Evolutionary conservation across 2,329 filamentous ascomycete species (phyloP).

Genomic region (Apiospora arundinis): DNA sequence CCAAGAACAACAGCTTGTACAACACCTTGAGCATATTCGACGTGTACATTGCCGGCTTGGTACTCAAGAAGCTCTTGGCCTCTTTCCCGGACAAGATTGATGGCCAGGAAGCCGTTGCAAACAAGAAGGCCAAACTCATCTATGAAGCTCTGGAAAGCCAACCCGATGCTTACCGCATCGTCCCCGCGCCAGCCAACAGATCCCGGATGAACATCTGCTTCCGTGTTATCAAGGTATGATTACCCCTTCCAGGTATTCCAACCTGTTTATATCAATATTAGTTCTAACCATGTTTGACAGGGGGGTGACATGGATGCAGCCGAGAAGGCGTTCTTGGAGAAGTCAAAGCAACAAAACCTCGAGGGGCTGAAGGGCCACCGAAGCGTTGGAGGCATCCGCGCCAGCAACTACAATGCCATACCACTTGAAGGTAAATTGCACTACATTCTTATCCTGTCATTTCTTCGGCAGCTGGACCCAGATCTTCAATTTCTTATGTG

Average conservation of each 20-base stretch:
- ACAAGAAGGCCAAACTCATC: constrained; percentile 77
- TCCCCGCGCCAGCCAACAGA: constrained; percentile 76
- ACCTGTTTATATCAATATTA: no score
- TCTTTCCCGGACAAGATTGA: constrained; percentile 72
- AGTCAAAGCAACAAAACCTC: constrained; percentile 71
- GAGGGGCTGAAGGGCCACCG: constrained; percentile 89
- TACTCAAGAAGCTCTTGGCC: constrained; percentile 76
- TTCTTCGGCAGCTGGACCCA: neutral
- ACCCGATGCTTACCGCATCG: constrained; percentile 74
- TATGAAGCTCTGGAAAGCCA: constrained; percentile 80
- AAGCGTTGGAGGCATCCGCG: constrained; percentile 83
- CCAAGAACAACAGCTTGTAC: constrained; percentile 94
- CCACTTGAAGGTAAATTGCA: constrained; percentile 39
- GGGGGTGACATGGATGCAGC: constrained; percentile 67
- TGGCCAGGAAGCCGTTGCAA: constrained; percentile 76
- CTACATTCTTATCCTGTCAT: neutral
- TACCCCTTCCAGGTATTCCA: neutral
- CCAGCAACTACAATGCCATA: constrained; percentile 90
- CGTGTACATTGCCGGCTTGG: constrained; percentile 88
- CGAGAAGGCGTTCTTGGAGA: constrained; percentile 81
- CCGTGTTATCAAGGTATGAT: constrained; percentile 63
- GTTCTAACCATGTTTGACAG: constrained; percentile 27
- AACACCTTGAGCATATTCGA: constrained; percentile 95
- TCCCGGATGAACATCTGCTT: constrained; percentile 98
- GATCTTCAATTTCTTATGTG: neutral